Base-by-base conservation (phyloP, 139 green algal species). In the Picochlorum sp. region DNA sequence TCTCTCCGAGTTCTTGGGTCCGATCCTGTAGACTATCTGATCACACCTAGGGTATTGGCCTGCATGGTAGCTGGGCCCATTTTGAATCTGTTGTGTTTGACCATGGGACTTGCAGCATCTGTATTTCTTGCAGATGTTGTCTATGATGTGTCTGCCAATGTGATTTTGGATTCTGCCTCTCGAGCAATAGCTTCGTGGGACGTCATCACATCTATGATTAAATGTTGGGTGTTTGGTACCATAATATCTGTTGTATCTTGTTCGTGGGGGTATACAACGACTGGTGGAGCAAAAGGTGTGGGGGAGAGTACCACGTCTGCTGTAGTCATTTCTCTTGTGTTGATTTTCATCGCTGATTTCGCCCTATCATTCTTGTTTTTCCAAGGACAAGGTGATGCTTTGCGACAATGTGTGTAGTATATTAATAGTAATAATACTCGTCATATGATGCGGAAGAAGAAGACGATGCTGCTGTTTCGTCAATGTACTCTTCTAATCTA, bases 311-410 rank as follows among this genome's bases (percentile, higher is more conserved):
- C 94, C 49, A 99, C 94, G 14, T 90, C 60, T 56, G 90, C 90
- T 0, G 94, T 99, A 1, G 94, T 99, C 21, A 98, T 98, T 69
- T 93, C 81, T 0, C 80, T 99, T 30, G 91, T 98, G 2, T 73
- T 83, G 56, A 97, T 99, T 76, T 99, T 99, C 62, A 79, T 99
- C 4, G 80, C 84, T n/a, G 94, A 98, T 68, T 99, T 99, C 67
- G 69, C 91, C 18, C 78, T 99, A 45, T 95, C 83, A 6, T 95
- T 95, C 71, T 47, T 88, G 2, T 98, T 99, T 80, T 98, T 97
- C 78, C 88, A 98, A 62, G 90, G 84, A 1, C 69, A 81, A 62
- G 83, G 84, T 31, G 84, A 88, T 63, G 80, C 82, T 4, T 68
- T 90, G 31, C 77, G 65, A 67, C 74, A 83, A 63, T 77, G 70